Evolutionary conservation across 2,329 filamentous ascomycete species (phyloP).

Genomic region (Cryphonectria radicalis): DNA sequence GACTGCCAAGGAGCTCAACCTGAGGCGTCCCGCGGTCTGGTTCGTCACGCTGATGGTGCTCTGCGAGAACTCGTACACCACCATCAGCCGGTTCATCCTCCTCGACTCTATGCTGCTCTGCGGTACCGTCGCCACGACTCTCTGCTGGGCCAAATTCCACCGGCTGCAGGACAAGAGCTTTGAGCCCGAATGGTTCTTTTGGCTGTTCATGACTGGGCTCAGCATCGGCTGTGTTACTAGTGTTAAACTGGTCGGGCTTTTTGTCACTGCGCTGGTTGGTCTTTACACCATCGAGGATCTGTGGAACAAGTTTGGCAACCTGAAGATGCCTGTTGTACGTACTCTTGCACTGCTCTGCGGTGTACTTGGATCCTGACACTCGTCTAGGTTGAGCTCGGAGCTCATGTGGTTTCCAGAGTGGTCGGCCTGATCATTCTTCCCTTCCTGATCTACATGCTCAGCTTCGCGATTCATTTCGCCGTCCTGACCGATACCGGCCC

Average conservation of each 20-base stretch:
- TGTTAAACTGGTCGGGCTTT: constrained; percentile 97
- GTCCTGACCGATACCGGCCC: constrained; percentile 93
- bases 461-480: constrained; percentile 92
- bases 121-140: constrained; percentile 95
- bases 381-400: constrained; percentile 58
- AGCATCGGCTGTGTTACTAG: constrained; percentile 98
- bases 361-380: background rate
- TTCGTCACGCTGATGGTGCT: constrained; percentile 95
- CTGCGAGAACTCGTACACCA: constrained; percentile 99
- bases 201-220: constrained; percentile 90
- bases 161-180: constrained; percentile 84
- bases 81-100: constrained; percentile 97
- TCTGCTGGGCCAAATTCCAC: constrained; percentile 98
- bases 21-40: constrained; percentile 88
- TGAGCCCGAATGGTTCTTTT: constrained; percentile 88
- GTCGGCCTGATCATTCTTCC: constrained; percentile 88
- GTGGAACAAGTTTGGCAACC: constrained; percentile 96
- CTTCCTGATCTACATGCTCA: constrained; percentile 90
- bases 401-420: constrained; percentile 79
- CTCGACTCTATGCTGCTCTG: constrained; percentile 98
- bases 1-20: constrained; percentile 88
- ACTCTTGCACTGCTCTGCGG: background rate
- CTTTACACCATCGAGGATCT: constrained; percentile 95
- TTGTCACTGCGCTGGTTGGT: constrained; percentile 92
- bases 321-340: constrained; percentile 82